Evolutionary conservation across 768 basidiomycete species (phyloP).

Genomic region (Psilocybe sp.): DNA sequence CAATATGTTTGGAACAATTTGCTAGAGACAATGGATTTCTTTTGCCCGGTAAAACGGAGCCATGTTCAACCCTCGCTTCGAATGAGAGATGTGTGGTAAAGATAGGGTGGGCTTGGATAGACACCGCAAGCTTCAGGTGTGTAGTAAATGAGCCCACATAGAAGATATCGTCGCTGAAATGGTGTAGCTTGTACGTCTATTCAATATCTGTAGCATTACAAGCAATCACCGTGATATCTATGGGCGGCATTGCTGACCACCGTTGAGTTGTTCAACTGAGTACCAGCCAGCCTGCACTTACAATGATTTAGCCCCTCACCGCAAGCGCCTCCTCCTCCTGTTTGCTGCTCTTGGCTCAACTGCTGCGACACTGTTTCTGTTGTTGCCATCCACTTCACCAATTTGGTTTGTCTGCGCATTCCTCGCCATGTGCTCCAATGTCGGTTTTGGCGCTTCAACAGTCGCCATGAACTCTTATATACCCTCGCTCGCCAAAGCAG

Average conservation of each 20-base stretch:
- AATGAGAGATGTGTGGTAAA: slow-evolving; percentile 71
- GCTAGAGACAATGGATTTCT: slow-evolving; percentile 85
- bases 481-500: slow-evolving; percentile 65
- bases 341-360: slow-evolving; percentile 75
- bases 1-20: slow-evolving; percentile 84
- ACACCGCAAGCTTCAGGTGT: slow-evolving; percentile 90
- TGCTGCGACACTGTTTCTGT: slow-evolving; percentile 67
- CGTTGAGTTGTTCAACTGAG: slow-evolving; percentile 46
- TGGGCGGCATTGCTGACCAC: slow-evolving; percentile 89
- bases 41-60: slow-evolving; percentile 61
- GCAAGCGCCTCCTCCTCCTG: slow-evolving; percentile 72
- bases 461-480: slow-evolving; percentile 93
- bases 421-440: slow-evolving; percentile 76
- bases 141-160: slow-evolving; percentile 12
- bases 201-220: slow-evolving; percentile 87
- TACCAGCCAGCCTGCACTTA: not conserved
- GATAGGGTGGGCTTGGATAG: slow-evolving; percentile 83
- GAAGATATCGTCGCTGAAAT: not conserved
- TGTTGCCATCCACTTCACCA: slow-evolving; percentile 67
- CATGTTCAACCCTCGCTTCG: slow-evolving; percentile 40
- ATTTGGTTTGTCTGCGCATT: slow-evolving; percentile 69
- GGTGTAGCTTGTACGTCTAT: slow-evolving; percentile 75
- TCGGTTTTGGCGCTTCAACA: slow-evolving; percentile 80
- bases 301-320: slow-evolving; percentile 45
- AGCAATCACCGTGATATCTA: slow-evolving; percentile 92